These are phyloP conservation scores for Orbilia oligospora DNA, from an alignment of 2,329 filamentous ascomycete species.

Conservation along the genomic window DNA sequence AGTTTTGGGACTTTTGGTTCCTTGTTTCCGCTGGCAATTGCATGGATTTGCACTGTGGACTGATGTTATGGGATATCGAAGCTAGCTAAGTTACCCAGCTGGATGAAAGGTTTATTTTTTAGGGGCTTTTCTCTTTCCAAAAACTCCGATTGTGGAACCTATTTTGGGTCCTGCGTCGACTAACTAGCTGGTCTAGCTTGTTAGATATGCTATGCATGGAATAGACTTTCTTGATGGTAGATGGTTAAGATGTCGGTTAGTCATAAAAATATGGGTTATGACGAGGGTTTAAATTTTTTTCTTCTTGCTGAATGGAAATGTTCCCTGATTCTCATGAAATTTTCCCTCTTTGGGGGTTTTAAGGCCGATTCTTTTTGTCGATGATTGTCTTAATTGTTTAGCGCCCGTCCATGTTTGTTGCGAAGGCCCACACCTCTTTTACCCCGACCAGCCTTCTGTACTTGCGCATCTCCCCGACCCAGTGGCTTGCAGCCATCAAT, in stretches of 20 bases:
- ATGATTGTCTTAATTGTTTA: background rate
- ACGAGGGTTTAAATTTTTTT: background rate
- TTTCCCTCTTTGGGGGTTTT: background rate
- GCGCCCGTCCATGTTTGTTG: constrained; percentile 45
- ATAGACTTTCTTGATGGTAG: background rate
- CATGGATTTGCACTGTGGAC: constrained; percentile 19
- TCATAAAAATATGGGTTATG: background rate
- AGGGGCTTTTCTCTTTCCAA: background rate
- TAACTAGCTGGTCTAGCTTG: background rate
- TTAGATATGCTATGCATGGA: background rate
- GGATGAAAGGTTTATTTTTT: background rate
- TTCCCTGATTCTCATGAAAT: constrained; percentile 9
- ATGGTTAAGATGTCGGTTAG: background rate
- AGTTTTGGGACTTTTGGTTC: constrained; percentile 23
- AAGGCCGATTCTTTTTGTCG: background rate
- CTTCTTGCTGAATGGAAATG: background rate
- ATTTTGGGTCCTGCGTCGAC: constrained; percentile 12
- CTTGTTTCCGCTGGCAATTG: constrained; percentile 47
- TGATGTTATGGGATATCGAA: background rate
- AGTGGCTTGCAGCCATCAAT: constrained; percentile 48
- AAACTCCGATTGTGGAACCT: constrained; percentile 25
- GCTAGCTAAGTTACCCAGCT: background rate
- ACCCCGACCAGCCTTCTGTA: constrained; percentile 41
- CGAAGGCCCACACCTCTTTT: constrained; percentile 42
- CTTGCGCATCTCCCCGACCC: constrained; percentile 38